Percentiles rank a stretch among this genome's conserved stretches.
Conservation (phyloP, 1,284 basidiomycete genomes). For the Pyrrhoderma noxium region DNA sequence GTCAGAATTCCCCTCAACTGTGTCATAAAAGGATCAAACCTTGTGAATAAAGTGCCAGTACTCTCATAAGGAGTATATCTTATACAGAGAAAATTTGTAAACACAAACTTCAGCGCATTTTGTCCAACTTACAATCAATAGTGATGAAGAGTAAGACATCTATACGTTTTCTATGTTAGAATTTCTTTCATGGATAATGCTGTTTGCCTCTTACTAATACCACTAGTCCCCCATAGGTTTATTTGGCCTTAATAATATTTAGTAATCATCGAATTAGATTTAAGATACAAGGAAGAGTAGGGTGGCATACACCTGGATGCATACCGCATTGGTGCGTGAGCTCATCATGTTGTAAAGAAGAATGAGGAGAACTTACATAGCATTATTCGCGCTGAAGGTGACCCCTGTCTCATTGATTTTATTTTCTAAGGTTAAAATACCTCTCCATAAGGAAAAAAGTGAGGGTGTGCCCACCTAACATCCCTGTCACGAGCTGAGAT, state of each 20-base stretch:
- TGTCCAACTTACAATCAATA: constrained; percentile 5
- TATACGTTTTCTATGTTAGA: neutral
- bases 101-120: neutral
- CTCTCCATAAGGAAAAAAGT: neutral
- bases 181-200: neutral
- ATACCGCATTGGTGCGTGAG: no score
- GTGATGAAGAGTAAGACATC: neutral
- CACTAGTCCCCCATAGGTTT: neutral
- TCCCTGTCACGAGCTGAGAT: neutral
- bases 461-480: neutral
- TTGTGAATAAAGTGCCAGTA: constrained; percentile 6
- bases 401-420: neutral
- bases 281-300: no score
- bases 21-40: neutral
- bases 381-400: neutral
- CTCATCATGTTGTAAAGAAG: neutral
- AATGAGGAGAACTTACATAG: neutral
- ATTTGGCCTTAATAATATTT: neutral
- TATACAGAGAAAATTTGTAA: neutral
- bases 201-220: neutral
- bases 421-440: neutral
- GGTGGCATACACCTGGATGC: neutral
- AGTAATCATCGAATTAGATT: no score
- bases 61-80: constrained; percentile 12
- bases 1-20: neutral